Conservation (phyloP, 257 asterid genomes). For the Striga asiatica region DNA sequence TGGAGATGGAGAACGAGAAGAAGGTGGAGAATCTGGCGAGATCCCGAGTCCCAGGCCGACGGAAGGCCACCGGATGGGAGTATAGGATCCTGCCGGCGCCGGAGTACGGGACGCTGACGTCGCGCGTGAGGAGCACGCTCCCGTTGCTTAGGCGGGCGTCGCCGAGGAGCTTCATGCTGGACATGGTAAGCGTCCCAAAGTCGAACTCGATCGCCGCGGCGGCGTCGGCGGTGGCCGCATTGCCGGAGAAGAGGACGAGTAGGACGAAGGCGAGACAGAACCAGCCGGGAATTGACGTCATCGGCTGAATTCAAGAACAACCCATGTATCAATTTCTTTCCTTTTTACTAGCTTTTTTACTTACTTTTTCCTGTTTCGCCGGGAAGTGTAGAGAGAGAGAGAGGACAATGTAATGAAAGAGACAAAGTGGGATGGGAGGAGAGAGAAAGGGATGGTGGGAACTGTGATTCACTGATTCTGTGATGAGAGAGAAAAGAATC, state of each 20-base stretch:
- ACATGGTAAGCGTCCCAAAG: constrained; percentile 34
- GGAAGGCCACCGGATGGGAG: constrained; percentile 51
- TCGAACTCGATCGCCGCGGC: constrained; percentile 51
- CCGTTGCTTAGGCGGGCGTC: constrained; percentile 72
- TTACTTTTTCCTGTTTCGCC: too few species aligned
- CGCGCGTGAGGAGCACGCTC: constrained; percentile 60
- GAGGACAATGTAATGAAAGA: too few species aligned
- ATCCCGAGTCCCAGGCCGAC: constrained; percentile 30
- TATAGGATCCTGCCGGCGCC: constrained; percentile 62
- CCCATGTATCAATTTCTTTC: constrained; percentile 12
- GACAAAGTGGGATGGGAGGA: too few species aligned
- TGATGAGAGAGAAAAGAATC: background rate
- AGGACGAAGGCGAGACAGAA: background rate
- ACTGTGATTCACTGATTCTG: background rate
- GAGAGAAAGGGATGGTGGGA: background rate
- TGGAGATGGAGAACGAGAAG: constrained; percentile 61
- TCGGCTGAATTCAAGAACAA: constrained; percentile 17
- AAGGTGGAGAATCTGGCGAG: constrained; percentile 69
- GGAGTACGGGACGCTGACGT: constrained; percentile 62
- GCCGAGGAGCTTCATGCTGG: constrained; percentile 62
- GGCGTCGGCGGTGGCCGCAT: background rate
- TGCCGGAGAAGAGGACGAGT: constrained; percentile 6
- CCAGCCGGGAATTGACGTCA: constrained; percentile 31
- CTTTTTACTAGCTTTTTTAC: too few species aligned
- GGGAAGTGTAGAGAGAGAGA: background rate